Percentiles rank a stretch among this genome's conserved stretches.
Conservation (phyloP, 2,329 filamentous ascomycete species). For the Colletotrichum tropicicola region DNA sequence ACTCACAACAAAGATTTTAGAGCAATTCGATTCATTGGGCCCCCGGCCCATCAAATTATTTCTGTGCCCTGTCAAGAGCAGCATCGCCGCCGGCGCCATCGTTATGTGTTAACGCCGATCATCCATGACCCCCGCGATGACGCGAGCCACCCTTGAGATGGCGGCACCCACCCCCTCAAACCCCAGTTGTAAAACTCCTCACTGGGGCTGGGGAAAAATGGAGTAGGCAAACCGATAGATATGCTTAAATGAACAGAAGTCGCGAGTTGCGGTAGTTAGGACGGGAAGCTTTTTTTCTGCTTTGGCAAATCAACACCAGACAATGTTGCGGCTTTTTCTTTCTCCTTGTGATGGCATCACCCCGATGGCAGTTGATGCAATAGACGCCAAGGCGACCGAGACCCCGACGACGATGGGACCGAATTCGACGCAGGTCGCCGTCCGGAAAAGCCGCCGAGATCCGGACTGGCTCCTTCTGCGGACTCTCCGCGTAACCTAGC, state of each 20-base stretch:
- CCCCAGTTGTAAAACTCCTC: background rate
- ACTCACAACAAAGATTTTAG: too few relatives aligned
- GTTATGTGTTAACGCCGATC: background rate
- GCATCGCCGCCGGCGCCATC: too few relatives aligned
- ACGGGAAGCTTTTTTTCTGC: background rate
- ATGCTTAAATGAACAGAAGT: background rate
- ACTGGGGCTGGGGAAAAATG: background rate
- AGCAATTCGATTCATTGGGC: too few relatives aligned
- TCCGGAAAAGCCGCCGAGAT: background rate
- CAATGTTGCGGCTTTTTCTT: background rate
- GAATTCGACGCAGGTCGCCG: background rate
- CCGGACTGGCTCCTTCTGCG: background rate
- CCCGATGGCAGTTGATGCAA: background rate
- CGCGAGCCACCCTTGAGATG: slow-evolving; percentile 4
- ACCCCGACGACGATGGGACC: background rate
- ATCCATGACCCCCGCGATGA: background rate
- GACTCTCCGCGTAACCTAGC: background rate
- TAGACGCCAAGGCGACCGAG: background rate
- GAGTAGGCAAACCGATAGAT: background rate
- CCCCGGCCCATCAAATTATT: too few relatives aligned
- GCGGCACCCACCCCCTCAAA: background rate
- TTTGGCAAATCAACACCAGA: too few relatives aligned
- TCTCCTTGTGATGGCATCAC: background rate
- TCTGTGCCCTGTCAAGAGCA: too few relatives aligned
- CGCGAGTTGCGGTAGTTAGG: background rate